Evolutionary conservation across 495 filamentous ascomycete species (phyloP).

Genomic region (Xylona heveae): DNA sequence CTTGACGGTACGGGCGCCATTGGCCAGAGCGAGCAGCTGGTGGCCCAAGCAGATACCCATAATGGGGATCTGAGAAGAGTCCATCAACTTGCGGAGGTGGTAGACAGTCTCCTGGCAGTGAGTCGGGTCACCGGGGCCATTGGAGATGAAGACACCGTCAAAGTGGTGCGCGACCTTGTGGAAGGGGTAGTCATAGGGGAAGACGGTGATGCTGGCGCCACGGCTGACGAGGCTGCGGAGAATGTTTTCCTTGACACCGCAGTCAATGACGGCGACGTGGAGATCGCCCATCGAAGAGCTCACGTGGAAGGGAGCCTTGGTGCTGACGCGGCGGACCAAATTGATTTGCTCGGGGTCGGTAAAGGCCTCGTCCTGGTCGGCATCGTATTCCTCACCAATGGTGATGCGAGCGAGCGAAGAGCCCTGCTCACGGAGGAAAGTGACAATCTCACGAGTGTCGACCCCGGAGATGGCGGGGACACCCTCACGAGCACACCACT

Average conservation of each 20-base stretch:
- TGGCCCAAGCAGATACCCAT: conserved; percentile 96
- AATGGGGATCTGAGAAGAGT: conserved; percentile 71
- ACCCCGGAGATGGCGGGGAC: conserved; percentile 93
- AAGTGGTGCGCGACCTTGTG: conserved; percentile 96
- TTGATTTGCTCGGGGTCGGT: conserved; percentile 92
- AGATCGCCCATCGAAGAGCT: conserved; percentile 53
- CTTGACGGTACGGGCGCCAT: conserved; percentile 75
- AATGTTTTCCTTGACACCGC: conserved; percentile 99
- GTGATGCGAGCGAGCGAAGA: conserved; percentile 89
- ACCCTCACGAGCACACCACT: conserved; percentile 92
- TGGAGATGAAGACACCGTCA: conserved; percentile 94
- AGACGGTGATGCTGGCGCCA: conserved; percentile 71
- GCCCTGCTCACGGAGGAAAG: conserved; percentile 83
- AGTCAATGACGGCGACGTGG: conserved; percentile 91
- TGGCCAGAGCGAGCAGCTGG: conserved; percentile 65
- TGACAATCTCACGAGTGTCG: conserved; percentile 92
- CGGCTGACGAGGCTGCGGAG: conserved; percentile 77
- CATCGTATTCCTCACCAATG: conserved; percentile 94
- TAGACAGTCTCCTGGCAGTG: conserved; percentile 87
- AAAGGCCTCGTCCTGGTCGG: conserved; percentile 92
- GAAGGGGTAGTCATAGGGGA: conserved; percentile 91
- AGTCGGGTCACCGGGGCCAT: conserved; percentile 92
- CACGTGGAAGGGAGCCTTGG: conserved; percentile 93
- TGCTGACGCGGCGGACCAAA: conserved; percentile 83
- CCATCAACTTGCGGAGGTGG: conserved; percentile 73